A percentile compares a stretch with the other conserved stretches of the same genome.
These are phyloP conservation scores for Spathaspora sp. DNA, from an alignment of 805 yeast species.

Conservation along the genomic window DNA sequence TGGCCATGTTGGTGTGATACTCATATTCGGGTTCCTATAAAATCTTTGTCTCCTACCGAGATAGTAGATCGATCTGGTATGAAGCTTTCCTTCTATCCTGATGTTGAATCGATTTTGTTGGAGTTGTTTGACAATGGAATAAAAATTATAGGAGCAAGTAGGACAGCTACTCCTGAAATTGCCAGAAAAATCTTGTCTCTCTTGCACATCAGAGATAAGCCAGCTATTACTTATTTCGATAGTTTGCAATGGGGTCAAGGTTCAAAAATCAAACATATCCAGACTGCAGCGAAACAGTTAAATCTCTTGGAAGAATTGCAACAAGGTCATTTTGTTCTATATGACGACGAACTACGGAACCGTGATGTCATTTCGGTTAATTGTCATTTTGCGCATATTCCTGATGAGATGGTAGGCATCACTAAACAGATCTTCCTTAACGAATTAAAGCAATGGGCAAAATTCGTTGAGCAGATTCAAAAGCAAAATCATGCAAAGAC, in stretches of 20 bases:
- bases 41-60: slow-evolving; percentile 25
- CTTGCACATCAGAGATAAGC: slow-evolving; percentile 50
- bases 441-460: not conserved
- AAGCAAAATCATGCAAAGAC: not conserved
- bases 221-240: slow-evolving; percentile 51
- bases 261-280: slow-evolving; percentile 55
- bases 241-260: slow-evolving; percentile 69
- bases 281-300: slow-evolving; percentile 43
- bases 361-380: slow-evolving; percentile 70
- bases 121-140: slow-evolving; percentile 49
- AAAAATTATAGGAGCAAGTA: slow-evolving; percentile 64
- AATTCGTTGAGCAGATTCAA: not conserved
- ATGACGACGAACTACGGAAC: slow-evolving; percentile 79
- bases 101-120: slow-evolving; percentile 60
- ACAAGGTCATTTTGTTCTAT: slow-evolving; percentile 42
- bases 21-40: slow-evolving; percentile 57
- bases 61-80: slow-evolving; percentile 55
- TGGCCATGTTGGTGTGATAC: slow-evolving; percentile 89
- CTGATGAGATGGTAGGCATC: slow-evolving; percentile 54
- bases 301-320: slow-evolving; percentile 46
- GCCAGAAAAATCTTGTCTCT: slow-evolving; percentile 60
- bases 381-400: slow-evolving; percentile 64
- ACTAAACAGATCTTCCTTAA: slow-evolving; percentile 49
- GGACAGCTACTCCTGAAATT: slow-evolving; percentile 77
- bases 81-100: slow-evolving; percentile 56